Conservation (phyloP, 331 rosid genomes). For the Telfairia occidentalis region DNA sequence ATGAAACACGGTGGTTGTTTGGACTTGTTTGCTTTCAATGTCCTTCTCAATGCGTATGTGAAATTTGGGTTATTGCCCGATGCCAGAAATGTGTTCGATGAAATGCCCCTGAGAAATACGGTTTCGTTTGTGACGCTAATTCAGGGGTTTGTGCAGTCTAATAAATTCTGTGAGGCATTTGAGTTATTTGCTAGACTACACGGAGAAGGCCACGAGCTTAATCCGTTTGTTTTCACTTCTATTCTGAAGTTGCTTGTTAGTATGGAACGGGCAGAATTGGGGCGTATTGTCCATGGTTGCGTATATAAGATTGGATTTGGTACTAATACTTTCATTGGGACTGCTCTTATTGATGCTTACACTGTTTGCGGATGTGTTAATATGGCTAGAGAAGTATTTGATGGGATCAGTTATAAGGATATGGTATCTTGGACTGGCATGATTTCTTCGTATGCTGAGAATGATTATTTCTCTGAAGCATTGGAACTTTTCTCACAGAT, state of each 20-base stretch:
- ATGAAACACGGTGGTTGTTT: conserved; percentile 30
- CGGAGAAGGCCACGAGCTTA: conserved; percentile 35
- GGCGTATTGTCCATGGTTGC: conserved; percentile 30
- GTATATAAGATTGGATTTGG: conserved; percentile 27
- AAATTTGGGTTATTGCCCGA: conserved; percentile 16
- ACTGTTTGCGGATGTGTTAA: conserved; percentile 28
- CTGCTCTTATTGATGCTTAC: conserved; percentile 43
- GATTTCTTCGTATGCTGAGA: conserved; percentile 33
- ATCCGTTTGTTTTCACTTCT: conserved; percentile 32
- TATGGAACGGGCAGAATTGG: conserved; percentile 29
- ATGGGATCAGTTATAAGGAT: conserved; percentile 29
- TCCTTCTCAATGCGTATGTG: conserved; percentile 25
- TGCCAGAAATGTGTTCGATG: conserved; percentile 32
- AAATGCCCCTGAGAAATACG: conserved; percentile 26
- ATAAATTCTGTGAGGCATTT: conserved; percentile 17
- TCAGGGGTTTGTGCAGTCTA: conserved; percentile 22
- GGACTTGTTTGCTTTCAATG: conserved; percentile 34
- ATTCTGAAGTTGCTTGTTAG: conserved; percentile 31
- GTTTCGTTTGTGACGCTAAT: conserved; percentile 40
- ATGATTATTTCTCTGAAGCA: conserved; percentile 29
- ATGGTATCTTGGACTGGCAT: conserved; percentile 52
- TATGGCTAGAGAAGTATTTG: conserved; percentile 26
- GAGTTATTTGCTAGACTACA: conserved; percentile 31
- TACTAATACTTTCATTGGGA: conserved; percentile 31
- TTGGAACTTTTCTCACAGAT: conserved; percentile 23